Percentiles rank a stretch among this genome's conserved stretches.
phyloP scores from a whole-genome alignment of 331 rosid species.

The Ulmus americana region DNA sequence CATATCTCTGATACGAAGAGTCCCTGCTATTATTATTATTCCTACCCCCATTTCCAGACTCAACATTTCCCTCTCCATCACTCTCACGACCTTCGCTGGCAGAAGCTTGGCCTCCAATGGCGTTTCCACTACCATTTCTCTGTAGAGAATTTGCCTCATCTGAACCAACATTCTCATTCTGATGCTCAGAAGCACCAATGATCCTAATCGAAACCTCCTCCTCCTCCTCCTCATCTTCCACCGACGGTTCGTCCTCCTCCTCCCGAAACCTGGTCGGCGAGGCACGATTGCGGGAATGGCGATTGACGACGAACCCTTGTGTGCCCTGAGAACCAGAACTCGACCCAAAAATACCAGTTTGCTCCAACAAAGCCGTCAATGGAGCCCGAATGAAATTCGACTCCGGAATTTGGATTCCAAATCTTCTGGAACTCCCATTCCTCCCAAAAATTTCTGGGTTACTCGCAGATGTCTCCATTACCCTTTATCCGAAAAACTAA shows the following conservation, averaged over 20 bases:
- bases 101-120: constrained; percentile 5
- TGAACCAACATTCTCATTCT: neutral
- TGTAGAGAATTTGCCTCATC: constrained; percentile 1
- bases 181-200: constrained; percentile 16
- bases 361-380: constrained; percentile 20
- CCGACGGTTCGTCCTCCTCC: neutral
- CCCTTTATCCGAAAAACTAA: neutral
- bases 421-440: constrained; percentile 9
- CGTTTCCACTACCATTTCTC: neutral
- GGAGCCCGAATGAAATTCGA: constrained; percentile 17
- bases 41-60: neutral
- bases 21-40: neutral
- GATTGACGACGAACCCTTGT: neutral
- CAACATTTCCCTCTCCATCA: constrained; percentile 2
- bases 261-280: neutral
- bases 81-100: neutral
- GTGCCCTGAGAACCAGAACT: constrained; percentile 3
- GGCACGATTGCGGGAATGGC: neutral
- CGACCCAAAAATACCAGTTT: constrained; percentile 12
- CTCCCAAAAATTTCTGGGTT: neutral
- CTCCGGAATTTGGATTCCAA: constrained; percentile 20
- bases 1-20: constrained; percentile 20
- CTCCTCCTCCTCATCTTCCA: constrained; percentile 8
- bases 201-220: constrained; percentile 26
- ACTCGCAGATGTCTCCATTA: constrained; percentile 10